A percentile compares a stretch with the other conserved stretches of the same genome.
Evolutionary conservation across 495 filamentous ascomycete genomes (phyloP).

Genomic region (Aspergillus mulundensis): DNA sequence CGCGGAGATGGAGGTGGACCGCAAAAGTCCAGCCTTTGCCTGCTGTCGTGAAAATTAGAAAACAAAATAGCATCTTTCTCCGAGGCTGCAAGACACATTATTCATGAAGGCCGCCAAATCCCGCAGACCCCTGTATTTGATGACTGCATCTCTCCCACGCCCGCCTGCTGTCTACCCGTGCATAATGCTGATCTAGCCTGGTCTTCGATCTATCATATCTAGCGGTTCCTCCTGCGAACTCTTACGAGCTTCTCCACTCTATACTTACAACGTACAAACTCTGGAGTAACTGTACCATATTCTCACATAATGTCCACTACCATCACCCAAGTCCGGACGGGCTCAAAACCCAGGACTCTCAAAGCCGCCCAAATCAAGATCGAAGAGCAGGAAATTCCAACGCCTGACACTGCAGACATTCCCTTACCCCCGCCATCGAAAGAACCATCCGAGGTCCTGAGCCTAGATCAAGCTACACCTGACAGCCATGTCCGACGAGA

Average conservation of each 20-base stretch:
- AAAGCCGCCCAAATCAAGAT: constrained; percentile 27
- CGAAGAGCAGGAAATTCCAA: constrained; percentile 27
- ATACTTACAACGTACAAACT: too few species aligned
- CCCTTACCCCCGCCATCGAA: constrained; percentile 71
- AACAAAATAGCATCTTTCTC: constrained; percentile 5
- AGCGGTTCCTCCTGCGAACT: not conserved
- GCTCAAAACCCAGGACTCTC: constrained; percentile 12
- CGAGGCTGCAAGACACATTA: constrained; percentile 4
- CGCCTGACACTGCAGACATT: constrained; percentile 38
- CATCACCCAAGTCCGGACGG: constrained; percentile 25
- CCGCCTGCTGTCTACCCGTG: not conserved
- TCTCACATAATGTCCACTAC: constrained; percentile 24
- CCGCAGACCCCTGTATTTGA: not conserved
- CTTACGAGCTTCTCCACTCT: not conserved
- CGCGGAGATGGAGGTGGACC: constrained; percentile 1
- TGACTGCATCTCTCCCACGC: not conserved
- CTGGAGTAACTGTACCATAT: not conserved
- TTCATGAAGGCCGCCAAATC: not conserved
- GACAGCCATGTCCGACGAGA: constrained; percentile 86
- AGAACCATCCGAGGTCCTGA: constrained; percentile 59
- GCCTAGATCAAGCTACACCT: constrained; percentile 75
- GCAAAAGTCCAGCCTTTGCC: not conserved
- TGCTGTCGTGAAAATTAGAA: not conserved
- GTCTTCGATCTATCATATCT: not conserved
- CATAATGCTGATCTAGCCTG: not conserved